A percentile compares a stretch with the other conserved stretches of the same genome.
phyloP scores from a whole-genome alignment of 2,329 filamentous ascomycete species.

The Aspergillus sp. region DNA sequence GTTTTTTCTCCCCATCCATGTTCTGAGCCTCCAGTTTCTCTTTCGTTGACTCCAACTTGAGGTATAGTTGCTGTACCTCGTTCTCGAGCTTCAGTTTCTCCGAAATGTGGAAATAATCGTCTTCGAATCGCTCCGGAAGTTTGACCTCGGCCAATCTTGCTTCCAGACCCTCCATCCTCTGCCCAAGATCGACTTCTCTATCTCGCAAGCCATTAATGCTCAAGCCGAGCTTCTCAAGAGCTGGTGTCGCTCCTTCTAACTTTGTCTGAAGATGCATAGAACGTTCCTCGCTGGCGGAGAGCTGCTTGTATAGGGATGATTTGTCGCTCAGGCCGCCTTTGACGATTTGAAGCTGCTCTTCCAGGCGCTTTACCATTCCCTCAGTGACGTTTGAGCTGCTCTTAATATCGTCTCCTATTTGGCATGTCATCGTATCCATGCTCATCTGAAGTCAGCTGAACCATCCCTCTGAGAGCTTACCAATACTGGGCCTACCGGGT shows the following conservation, averaged over 20 bases:
- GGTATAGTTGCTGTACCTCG: slow-evolving; percentile 23
- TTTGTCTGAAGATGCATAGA: slow-evolving; percentile 20
- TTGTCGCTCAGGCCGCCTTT: slow-evolving; percentile 17
- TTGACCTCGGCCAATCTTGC: slow-evolving; percentile 21
- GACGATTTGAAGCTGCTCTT: slow-evolving; percentile 23
- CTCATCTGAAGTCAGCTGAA: slow-evolving; percentile 15
- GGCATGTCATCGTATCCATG: slow-evolving; percentile 19
- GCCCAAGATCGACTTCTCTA: slow-evolving; percentile 26
- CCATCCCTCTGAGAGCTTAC: not conserved
- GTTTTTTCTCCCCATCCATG: slow-evolving; percentile 18
- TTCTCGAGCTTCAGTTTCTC: slow-evolving; percentile 28
- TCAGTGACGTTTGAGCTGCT: slow-evolving; percentile 17
- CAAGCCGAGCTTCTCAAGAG: slow-evolving; percentile 17
- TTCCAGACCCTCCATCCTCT: slow-evolving; percentile 27
- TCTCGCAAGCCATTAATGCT: slow-evolving; percentile 23
- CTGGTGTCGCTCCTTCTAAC: slow-evolving; percentile 20
- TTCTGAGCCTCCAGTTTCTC: slow-evolving; percentile 21
- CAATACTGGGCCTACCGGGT: slow-evolving; percentile 23
- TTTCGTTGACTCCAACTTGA: slow-evolving; percentile 17
- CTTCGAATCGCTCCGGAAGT: slow-evolving; percentile 21
- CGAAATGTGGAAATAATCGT: slow-evolving; percentile 24
- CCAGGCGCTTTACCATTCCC: slow-evolving; percentile 14
- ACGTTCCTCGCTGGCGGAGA: slow-evolving; percentile 20
- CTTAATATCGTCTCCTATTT: slow-evolving; percentile 19
- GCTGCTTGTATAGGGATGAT: slow-evolving; percentile 22